Evolutionary conservation across 2,329 filamentous ascomycete species (phyloP), one percentile per base, ranked within the genome.

Genomic region (Pyricularia grisea): DNA sequence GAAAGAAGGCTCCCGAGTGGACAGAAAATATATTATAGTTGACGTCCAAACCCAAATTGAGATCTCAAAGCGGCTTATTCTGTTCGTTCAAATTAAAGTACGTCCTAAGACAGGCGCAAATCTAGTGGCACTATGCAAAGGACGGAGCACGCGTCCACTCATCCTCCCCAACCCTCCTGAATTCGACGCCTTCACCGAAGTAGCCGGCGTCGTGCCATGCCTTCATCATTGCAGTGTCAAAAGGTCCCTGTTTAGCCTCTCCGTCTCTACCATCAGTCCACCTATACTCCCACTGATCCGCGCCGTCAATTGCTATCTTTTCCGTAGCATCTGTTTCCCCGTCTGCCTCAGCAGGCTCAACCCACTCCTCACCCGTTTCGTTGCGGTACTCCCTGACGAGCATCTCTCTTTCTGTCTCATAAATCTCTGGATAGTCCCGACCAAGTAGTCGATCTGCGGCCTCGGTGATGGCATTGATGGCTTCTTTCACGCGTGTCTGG

Each of bases 131-230:
- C 31, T 65, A 75, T 66, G 72, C 71, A 73, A 78, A 78, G 3
- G 70, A 67, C 10, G 80, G 82, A 20, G 81, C 77, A 67, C 79
- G 78, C 69, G 75, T 83, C 89, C 89, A 91, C 12, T 78, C 78
- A 27, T 79, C 82, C 28, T 85, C 84, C 12, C 85, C 87, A 7
- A 81, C 85, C 70, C 79, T 82, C 72, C 88, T 85, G 74, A 94
- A 94, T 76, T 94, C 94, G 28, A 97, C 93, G 0, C 92, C 92
- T 72, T 95, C 90, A 14, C 89, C 91, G 79, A 99, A 99, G 77
- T 98, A 98, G 2, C 95, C 95, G 28, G 93, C 93, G 71, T 92
- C 88, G 73, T 91, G 88, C 95, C 95, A 99, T 2, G 92, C 91
- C 74, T 89, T 87, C 95, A 99, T 98, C 55, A 90, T 94, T 5